These are phyloP conservation scores for Hyaloscypha hepaticicola DNA, from an alignment of 495 filamentous ascomycete genomes.

Conservation along the genomic window DNA sequence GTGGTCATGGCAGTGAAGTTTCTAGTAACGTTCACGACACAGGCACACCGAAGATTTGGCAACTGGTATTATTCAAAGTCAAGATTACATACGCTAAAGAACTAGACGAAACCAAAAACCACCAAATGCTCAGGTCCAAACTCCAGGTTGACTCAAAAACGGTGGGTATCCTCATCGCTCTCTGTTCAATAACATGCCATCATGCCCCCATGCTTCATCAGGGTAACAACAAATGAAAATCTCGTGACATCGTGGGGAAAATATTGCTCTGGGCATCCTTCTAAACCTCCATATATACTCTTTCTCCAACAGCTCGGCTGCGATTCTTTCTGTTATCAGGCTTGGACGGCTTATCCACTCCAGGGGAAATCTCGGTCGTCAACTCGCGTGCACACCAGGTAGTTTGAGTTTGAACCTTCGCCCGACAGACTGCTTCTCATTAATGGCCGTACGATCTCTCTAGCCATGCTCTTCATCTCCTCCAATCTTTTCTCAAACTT, in stretches of 20 bases:
- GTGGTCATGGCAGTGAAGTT: too few relatives aligned
- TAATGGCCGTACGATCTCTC: slow-evolving; percentile 78
- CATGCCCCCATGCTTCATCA: background rate
- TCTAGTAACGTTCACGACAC: too few relatives aligned
- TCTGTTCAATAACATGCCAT: background rate
- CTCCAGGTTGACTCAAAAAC: background rate
- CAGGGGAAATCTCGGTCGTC: slow-evolving; percentile 80
- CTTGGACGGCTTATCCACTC: slow-evolving; percentile 30
- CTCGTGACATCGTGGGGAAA: background rate
- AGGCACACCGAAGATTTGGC: background rate
- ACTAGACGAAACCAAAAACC: background rate
- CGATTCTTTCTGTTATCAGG: background rate
- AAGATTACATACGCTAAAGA: background rate
- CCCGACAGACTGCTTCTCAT: slow-evolving; percentile 59
- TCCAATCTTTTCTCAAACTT: slow-evolving; percentile 83
- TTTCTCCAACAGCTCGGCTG: background rate
- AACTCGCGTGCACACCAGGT: slow-evolving; percentile 78
- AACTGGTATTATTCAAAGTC: background rate
- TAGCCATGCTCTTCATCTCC: slow-evolving; percentile 78
- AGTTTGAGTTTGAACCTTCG: slow-evolving; percentile 56
- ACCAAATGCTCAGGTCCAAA: background rate
- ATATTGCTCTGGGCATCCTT: background rate
- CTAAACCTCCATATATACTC: background rate
- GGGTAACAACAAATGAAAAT: background rate
- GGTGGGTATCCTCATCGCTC: background rate